Base-by-base conservation (phyloP, 345 rosid genomes). In the Corymbia maculata region DNA sequence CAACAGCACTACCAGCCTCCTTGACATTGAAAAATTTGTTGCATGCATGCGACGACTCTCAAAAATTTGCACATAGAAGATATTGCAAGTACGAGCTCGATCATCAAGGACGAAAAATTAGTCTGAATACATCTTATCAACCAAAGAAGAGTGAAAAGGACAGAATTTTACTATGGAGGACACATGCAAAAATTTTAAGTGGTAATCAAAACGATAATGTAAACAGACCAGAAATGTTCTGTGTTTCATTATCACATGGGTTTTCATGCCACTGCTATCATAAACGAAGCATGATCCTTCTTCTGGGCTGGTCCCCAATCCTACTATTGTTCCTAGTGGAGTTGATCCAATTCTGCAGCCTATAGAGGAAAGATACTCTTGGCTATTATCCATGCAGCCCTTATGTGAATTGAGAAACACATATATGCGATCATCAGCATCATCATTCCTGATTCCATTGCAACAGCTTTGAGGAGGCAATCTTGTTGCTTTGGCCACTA, bases 161-260 rank as follows among this genome's bases (percentile, higher is more conserved):
- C 12, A 24, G 45, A 75, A 75, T 42, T 75, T 19, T 45, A 75
- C 45, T 9, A 42, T 12, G 1, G 42, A 75, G 49, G 84, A 21
- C 84, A 75, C 26, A 5, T 36, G 49, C 42, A 75, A 75, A 75
- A 36, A 36, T 36, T 42, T 9, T 9, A 42, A 42, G 49, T 42
- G 24, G 15, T 19, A 59, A 24, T 59, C 66, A 59, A 59, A 59
- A 13, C 30, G 49, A 75, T 75, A 49, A 75, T 75, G 84, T 49
- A 42, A 87, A 87, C 98, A 90, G 89, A 97, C 99, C 98, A 97
- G 93, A 89, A 96, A 92, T 86, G 99, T 96, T 90, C 99, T 95
- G 88, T 96, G 98, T 91, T 96, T 97, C 96, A 95, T 93, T 90
- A 96, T 89, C 91, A 93, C 95, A 89, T 97, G 99, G 88, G 98